phyloP scores from a whole-genome alignment of 768 basidiomycete genomes.

The Trametes cinnabarina region DNA sequence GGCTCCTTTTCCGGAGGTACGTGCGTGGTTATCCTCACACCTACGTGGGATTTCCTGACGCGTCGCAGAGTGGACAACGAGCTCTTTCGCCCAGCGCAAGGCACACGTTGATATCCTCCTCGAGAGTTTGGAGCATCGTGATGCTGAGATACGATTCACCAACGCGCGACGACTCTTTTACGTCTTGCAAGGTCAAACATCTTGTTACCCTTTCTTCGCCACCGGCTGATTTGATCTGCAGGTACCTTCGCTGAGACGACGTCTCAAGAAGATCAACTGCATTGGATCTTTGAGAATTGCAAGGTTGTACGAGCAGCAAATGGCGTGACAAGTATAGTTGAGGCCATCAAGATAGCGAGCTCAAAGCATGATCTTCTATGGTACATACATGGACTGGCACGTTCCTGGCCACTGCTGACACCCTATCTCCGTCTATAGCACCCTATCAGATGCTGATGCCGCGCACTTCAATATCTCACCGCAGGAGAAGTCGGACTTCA shows the following conservation, averaged over 20 bases:
- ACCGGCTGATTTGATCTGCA: constrained; percentile 30
- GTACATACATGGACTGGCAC: constrained; percentile 36
- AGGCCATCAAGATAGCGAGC: constrained; percentile 87
- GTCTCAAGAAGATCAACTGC: constrained; percentile 91
- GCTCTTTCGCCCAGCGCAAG: constrained; percentile 57
- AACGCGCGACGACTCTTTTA: constrained; percentile 88
- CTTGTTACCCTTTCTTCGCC: not conserved
- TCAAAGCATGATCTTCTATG: constrained; percentile 83
- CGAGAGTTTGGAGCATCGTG: constrained; percentile 84
- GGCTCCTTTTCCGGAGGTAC: constrained; percentile 77
- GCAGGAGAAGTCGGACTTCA: constrained; percentile 70
- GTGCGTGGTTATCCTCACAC: constrained; percentile 33
- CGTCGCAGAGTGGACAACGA: constrained; percentile 74
- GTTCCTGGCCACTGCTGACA: not conserved
- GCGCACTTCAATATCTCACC: constrained; percentile 66
- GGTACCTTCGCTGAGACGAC: constrained; percentile 90
- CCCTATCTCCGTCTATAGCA: constrained; percentile 41
- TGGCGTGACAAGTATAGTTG: constrained; percentile 78
- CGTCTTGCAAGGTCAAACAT: constrained; percentile 76
- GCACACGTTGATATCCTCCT: constrained; percentile 77
- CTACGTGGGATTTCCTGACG: constrained; percentile 4
- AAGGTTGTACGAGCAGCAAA: constrained; percentile 81
- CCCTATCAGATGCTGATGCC: constrained; percentile 72
- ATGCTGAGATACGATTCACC: constrained; percentile 79
- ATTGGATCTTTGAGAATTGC: constrained; percentile 94